Conservation (phyloP, 352 stramenopile species). For the Plasmopara halstedii region DNA sequence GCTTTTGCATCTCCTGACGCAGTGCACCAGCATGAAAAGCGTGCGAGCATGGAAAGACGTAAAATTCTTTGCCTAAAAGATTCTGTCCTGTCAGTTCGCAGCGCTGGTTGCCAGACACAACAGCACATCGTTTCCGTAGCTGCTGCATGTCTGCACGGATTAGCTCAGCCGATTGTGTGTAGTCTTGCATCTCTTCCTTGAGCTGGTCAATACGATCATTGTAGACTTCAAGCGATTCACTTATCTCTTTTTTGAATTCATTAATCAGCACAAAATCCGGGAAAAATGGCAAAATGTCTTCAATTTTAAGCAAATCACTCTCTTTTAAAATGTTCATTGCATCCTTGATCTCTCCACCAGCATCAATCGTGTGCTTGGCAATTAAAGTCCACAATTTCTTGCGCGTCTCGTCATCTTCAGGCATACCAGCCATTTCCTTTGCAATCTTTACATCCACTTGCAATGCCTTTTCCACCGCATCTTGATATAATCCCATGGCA, state of each 20-base stretch:
- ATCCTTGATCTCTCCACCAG: slow-evolving; percentile 76
- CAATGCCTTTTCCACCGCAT: slow-evolving; percentile 87
- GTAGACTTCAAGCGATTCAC: slow-evolving; percentile 86
- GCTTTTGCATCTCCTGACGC: slow-evolving; percentile 83
- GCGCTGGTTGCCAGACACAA: slow-evolving; percentile 83
- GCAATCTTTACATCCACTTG: slow-evolving; percentile 90
- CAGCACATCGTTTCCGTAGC: slow-evolving; percentile 76
- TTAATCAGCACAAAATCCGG: slow-evolving; percentile 94
- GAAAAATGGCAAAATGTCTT: slow-evolving; percentile 93
- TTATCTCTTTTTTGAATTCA: slow-evolving; percentile 94
- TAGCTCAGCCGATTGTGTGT: slow-evolving; percentile 84
- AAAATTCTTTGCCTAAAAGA: slow-evolving; percentile 88
- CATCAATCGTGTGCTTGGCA: slow-evolving; percentile 89
- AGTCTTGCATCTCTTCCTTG: slow-evolving; percentile 91
- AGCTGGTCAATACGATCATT: slow-evolving; percentile 88
- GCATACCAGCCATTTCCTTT: slow-evolving; percentile 89
- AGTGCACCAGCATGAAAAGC: slow-evolving; percentile 90
- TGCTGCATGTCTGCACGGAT: slow-evolving; percentile 88
- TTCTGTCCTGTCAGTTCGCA: slow-evolving; percentile 87
- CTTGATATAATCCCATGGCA: slow-evolving; percentile 88
- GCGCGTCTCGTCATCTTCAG: slow-evolving; percentile 78
- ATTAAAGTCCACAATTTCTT: slow-evolving; percentile 94
- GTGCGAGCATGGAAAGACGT: slow-evolving; percentile 92
- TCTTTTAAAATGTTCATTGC: slow-evolving; percentile 84
- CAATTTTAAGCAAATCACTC: slow-evolving; percentile 85